Evolutionary conservation across 306 rosid species (phyloP), one percentile per base, ranked within the genome.

Genomic region (Vicia sativa): DNA sequence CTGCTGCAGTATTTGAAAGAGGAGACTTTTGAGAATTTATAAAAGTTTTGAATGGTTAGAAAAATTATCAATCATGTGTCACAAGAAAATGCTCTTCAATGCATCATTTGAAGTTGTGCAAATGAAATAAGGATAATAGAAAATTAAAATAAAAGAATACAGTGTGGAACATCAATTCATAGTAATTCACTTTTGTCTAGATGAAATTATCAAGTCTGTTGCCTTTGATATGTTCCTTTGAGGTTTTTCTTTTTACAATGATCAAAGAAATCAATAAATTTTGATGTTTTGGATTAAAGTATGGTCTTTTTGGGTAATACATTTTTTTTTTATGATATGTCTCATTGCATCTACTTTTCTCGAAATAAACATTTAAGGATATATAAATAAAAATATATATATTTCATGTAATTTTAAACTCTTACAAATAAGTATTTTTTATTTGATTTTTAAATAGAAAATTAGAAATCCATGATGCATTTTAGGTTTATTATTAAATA

Each of bases 1-100:
- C 98, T 75, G 96, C 96, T 35, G 98, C 96, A 37, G 96, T 89
- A 28, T 78, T 92, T 52, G 96, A 92, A 76, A 84, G 96, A 68
- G 98, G 89, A 8, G 92, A 88, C 70, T 75, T 76, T 58, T 55
- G 85, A 90, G 67, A 77, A 76, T 70, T 50, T 79, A 5, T 11
- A 18, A 66, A 62, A 87, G 28, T 80, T 76, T 60, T 53, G 78
- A 67, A 57, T 63, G 19, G 64, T 49, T 18, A 57, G 41, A 16
- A 14, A 65, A 21, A 48, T 5, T 3, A 28, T 25, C 58, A 25
- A 43, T 46, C 53, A 13, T 38, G 11, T 46, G 12, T 60, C 45
- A 23, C 3, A 38, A 59, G 45, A 35, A 69, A 66, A 21, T 21
- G 2, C 23, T 49, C 29, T 66, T 42, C n/a, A 38, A 54, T 49